Base-by-base conservation (phyloP, 2,329 filamentous ascomycete species). In the Cytospora piceicola region DNA sequence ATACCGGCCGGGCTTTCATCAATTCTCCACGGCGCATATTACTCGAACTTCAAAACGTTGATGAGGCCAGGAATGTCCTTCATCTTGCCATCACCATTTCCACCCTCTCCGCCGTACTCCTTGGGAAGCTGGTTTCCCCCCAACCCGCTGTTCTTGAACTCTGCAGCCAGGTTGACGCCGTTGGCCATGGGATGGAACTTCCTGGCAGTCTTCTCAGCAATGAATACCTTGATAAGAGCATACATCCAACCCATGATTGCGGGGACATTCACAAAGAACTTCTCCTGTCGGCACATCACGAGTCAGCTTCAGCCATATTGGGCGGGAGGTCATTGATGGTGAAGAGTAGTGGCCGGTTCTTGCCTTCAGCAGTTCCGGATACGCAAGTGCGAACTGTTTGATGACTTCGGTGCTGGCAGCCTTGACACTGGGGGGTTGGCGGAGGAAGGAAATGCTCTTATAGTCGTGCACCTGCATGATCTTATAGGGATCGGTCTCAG, bases 261-360 rank as follows among this genome's bases (percentile, higher is more conserved):
- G 0, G 94, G 94, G 7, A 97, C 92, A 73, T 97, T 97, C 79
- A 97, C 91, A 75, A 97, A 97, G 84, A 94, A 97, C 82, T 97
- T 97, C 80, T 94, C 82, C 67, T 68, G 9, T 74, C 9, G 32
- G 36, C 15, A 11, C 20, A 42, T 14, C 1, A 4, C 17, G 4
- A 15, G 53, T 67, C 12, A 65, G 58, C 9, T 14, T 4, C 11
- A n/a, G 14, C n/a, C n/a, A 8, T 17, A 9, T 24, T 14, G n/a
- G 30, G 20, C 6, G 17, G 30, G 20, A 22, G n/a, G 3, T 15
- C 9, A 8, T 32, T 34, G 14, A n/a, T 27, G 29, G 22, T 2
- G n/a, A 24, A 14, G 14, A 17, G 15, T n/a, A 6, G 17, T 14
- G 36, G 20, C n/a, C 8, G n/a, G n/a, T 32, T 20, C 63, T 51